Base-by-base conservation (phyloP, 2,329 filamentous ascomycete species). In the Parascedosporium putredinis region DNA sequence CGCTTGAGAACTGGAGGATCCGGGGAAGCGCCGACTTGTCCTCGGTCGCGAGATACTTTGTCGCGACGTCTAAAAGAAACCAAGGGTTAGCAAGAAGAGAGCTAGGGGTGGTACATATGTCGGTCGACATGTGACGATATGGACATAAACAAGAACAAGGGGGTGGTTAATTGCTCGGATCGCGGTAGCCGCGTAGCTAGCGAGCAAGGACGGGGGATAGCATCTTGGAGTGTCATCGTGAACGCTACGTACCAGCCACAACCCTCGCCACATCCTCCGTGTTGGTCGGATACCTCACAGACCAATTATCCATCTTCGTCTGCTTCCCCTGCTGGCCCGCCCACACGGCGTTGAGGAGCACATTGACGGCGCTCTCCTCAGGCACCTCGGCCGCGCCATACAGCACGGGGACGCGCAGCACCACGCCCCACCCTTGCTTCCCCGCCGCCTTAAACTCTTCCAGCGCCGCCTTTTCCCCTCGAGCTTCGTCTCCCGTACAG, bases 241-340 rank as follows among this genome's bases (percentile, higher is more conserved):
- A n/a, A n/a, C n/a, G n/a, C n/a, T n/a, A 66, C 71, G 57, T 69
- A 81, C 79, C 79, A 54, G 81, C 74, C 58, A 82, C 86, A 43
- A 95, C 86, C 34, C 90, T 75, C 16, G 76, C 88, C 16, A 95
- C 83, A 60, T 95, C 90, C 61, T 88, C 84, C 0, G 88, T 95
- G 62, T 93, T 93, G 6, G 89, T 95, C 7, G 89, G 89, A 67
- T 88, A 95, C 24, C 89, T 78, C 47, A 86, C 68, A 1, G 86
- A 83, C 81, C 88, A 95, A 63, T 94, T 83, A 60, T 95, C 89
- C 81, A 95, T 90, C 61, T 79, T 82, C 36, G 89, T 72, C 51
- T 74, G 75, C 2, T 72, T 72, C 4, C 72, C 76, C 33, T 73
- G 68, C 62, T 90, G 85, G 0, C 81, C 76, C 62, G 86, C 86